A percentile compares a stretch with the other conserved stretches of the same genome.
Evolutionary conservation across 805 yeast species (phyloP).

Genomic region (Clavispora fructus): DNA sequence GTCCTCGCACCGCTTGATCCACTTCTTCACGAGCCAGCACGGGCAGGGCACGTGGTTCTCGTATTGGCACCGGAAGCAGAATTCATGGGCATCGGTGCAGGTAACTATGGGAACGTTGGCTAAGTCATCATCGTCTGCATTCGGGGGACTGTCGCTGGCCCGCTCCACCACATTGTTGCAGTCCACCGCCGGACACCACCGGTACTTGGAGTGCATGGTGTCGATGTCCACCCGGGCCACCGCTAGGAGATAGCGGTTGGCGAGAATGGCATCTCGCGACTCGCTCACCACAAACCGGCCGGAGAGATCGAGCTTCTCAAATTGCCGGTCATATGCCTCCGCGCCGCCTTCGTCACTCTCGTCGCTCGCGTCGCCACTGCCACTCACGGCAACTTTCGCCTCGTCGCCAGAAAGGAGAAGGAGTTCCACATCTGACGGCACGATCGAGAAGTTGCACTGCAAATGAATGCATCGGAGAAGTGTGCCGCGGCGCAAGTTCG

Average conservation of each 20-base stretch:
- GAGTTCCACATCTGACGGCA: conserved; percentile 34
- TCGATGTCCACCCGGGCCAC: conserved; percentile 11
- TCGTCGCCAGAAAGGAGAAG: conserved; percentile 1
- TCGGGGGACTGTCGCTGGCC: conserved; percentile 4
- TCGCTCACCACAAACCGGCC: background rate
- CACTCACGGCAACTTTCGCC: background rate
- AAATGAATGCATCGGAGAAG: conserved; percentile 66
- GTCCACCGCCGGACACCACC: conserved; percentile 85
- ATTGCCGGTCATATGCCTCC: conserved; percentile 8
- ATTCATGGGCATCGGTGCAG: conserved; percentile 63
- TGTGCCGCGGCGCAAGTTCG: conserved; percentile 36
- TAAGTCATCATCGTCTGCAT: conserved; percentile 6
- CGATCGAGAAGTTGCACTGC: conserved; percentile 41
- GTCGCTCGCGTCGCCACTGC: background rate
- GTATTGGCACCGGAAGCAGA: conserved; percentile 71
- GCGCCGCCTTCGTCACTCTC: background rate
- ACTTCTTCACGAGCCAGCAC: conserved; percentile 58
- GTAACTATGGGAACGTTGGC: conserved; percentile 57
- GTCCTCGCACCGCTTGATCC: conserved; percentile 78
- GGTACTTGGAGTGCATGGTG: conserved; percentile 35
- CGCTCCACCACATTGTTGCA: conserved; percentile 56
- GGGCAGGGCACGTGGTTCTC: conserved; percentile 86
- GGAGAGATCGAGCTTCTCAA: conserved; percentile 3
- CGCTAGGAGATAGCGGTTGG: conserved; percentile 7
- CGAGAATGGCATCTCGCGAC: conserved; percentile 5